Percentiles rank a stretch among this genome's conserved stretches.
Evolutionary conservation across 73 alveolate species (phyloP).

Genomic region (Symbiodinium pilosum): DNA sequence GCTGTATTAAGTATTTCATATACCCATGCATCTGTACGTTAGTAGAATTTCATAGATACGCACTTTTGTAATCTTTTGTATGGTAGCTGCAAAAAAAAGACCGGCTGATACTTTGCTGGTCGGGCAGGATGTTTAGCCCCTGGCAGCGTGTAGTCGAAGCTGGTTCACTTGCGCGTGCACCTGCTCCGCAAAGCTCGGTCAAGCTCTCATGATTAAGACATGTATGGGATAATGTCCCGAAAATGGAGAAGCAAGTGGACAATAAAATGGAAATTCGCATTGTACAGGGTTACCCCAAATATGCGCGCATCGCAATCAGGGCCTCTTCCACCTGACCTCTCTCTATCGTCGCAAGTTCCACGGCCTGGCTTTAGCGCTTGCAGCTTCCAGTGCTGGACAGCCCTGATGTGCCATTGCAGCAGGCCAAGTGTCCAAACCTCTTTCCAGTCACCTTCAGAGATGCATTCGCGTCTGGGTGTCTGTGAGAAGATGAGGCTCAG

Average conservation of each 20-base stretch:
- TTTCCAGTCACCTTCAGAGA: conserved; percentile 24
- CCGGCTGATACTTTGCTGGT: too few relatives aligned
- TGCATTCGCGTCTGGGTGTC: too few relatives aligned
- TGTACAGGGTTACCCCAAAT: too few relatives aligned
- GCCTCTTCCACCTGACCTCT: conserved; percentile 61
- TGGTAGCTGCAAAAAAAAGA: too few relatives aligned
- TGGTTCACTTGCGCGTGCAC: neutral
- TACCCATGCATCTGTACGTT: too few relatives aligned
- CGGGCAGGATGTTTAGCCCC: neutral
- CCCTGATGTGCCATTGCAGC: neutral
- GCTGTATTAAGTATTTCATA: too few relatives aligned
- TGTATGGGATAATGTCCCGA: neutral
- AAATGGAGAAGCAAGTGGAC: too few relatives aligned
- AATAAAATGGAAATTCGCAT: too few relatives aligned
- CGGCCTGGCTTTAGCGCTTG: conserved; percentile 1
- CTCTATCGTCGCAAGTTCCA: conserved; percentile 58
- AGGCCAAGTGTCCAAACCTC: neutral
- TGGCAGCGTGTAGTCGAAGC: neutral
- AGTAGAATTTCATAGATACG: too few relatives aligned
- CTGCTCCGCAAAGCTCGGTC: neutral
- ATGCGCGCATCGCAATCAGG: too few relatives aligned
- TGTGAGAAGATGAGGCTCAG: too few relatives aligned
- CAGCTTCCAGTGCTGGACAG: neutral
- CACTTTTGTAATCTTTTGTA: too few relatives aligned
- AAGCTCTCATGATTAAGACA: neutral